Base-by-base conservation (phyloP, 2,329 filamentous ascomycete genomes). In the Leptographium flavum region DNA sequence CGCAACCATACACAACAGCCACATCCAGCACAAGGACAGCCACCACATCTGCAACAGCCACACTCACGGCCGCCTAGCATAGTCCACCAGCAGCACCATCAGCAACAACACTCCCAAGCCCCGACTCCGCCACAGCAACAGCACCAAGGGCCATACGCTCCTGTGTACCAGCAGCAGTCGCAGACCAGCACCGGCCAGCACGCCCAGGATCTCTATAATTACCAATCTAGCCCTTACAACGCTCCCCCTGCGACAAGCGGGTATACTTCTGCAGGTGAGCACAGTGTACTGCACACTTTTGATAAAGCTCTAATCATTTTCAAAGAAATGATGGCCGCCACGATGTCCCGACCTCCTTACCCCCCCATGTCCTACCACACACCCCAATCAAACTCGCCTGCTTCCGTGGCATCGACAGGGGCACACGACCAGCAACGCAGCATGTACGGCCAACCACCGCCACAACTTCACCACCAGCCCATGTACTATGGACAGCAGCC, bases 351-450 rank as follows among this genome's bases (percentile, higher is more conserved):
- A 62, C 77, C 81, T 55, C 75, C 80, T 39, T 94, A 93, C 61
- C 88, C 88, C 55, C 86, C 87, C 49, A 94, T 94, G 60, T 73
- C 72, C 28, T 95, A 95, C 61, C 86, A 95, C 63, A 93, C 88
- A 17, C 87, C 88, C 45, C 88, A 95, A 67, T 94, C 88, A 46
- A 94, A 90, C 64, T 94, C 90, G 45, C 90, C 90, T 41, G 86
- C 87, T 33, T 94, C 88, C 42, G 88, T 95, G 56, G 84, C 88
- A 51, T 95, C 90, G 30, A 82, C 87, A 21, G 86, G 87, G 47
- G 75, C 79, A 46, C 87, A 94, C 64, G 90, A 96, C 59, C 86
- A 90, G 58, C 86, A 94, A 66, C 74, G 88, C 54, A 81, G 79
- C 56, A 76, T 96, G 59, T 96, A 95, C 63, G 81, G 78, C 31